Conservation (phyloP, 306 rosid species). For the Quercus glauca region DNA sequence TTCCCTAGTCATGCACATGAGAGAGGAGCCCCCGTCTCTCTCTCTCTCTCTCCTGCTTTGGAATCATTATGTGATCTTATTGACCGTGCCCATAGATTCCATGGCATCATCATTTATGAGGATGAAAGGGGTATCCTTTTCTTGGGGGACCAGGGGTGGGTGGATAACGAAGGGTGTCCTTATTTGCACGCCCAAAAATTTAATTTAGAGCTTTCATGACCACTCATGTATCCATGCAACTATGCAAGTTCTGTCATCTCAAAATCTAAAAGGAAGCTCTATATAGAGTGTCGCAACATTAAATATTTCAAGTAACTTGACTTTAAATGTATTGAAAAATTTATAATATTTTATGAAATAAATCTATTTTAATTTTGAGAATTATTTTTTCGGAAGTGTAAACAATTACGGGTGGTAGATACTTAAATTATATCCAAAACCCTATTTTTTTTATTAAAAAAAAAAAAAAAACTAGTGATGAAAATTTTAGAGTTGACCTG, state of each 20-base stretch:
- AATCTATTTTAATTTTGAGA: too few species aligned
- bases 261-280: not conserved
- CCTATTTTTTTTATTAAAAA: too few species aligned
- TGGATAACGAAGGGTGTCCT: not conserved
- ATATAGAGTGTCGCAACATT: not conserved
- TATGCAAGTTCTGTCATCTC: not conserved
- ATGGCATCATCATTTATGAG: not conserved
- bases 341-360: too few species aligned
- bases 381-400: too few species aligned
- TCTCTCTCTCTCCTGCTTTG: not conserved
- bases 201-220: not conserved
- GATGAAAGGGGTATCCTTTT: not conserved
- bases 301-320: too few species aligned
- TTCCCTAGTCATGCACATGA: slow-evolving; percentile 22
- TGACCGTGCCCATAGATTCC: slow-evolving; percentile 9
- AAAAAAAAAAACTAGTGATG: too few species aligned
- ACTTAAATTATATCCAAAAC: too few species aligned
- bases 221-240: too few species aligned
- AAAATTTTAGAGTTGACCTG: slow-evolving; percentile 37
- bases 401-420: too few species aligned
- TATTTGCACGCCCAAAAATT: not conserved
- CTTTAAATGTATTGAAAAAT: too few species aligned
- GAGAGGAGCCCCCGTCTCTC: not conserved
- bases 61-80: slow-evolving; percentile 5
- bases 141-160: too few species aligned